phyloP scores from a whole-genome alignment of 441 rosid genomes.

The Syzygium malaccense region DNA sequence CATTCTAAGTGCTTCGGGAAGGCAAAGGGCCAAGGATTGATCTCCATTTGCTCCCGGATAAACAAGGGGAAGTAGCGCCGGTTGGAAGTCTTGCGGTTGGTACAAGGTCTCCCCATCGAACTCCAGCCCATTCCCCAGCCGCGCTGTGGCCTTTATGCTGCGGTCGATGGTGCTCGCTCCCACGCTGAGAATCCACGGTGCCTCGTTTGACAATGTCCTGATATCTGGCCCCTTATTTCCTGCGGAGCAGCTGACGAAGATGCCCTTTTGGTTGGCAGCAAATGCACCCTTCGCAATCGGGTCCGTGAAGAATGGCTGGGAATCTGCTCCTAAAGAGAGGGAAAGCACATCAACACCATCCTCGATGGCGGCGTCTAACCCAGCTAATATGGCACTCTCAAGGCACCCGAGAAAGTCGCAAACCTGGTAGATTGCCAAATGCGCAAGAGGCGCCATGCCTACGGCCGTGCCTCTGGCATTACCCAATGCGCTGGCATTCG shows the following conservation, averaged over 20 bases:
- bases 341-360: background rate
- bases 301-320: background rate
- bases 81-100: background rate
- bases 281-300: background rate
- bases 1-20: background rate
- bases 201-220: background rate
- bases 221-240: background rate
- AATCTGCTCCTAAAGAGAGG: background rate
- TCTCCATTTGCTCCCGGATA: background rate
- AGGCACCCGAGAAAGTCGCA: background rate
- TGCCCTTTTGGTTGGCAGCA: background rate
- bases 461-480: background rate
- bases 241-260: background rate
- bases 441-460: background rate
- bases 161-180: background rate
- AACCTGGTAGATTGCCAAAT: background rate
- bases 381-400: background rate
- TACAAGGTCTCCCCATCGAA: background rate
- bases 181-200: background rate
- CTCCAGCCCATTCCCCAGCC: background rate
- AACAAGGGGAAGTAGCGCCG: background rate
- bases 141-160: background rate
- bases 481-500: background rate
- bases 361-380: background rate
- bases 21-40: background rate